phyloP scores from a whole-genome alignment of 768 basidiomycete species.

The Leccinum broughii region DNA sequence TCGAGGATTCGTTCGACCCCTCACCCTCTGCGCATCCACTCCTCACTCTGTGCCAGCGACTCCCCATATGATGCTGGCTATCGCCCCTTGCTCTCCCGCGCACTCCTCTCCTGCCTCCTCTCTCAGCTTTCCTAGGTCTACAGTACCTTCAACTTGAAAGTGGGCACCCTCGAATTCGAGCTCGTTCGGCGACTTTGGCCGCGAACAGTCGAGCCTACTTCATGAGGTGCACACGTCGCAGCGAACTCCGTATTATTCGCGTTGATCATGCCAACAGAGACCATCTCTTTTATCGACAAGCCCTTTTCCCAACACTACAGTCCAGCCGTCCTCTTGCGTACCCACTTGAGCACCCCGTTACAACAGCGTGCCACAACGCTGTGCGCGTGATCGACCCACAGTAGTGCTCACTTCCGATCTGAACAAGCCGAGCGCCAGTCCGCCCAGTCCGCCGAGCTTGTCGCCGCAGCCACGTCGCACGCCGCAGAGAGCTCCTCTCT shows the following conservation, averaged over 20 bases:
- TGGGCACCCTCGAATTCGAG: slow-evolving; percentile 64
- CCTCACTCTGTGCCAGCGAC: not conserved
- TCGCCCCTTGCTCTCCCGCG: slow-evolving; percentile 81
- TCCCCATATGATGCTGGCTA: slow-evolving; percentile 70
- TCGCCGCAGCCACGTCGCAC: too few relatives aligned
- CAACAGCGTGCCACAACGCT: too few relatives aligned
- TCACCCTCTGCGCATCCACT: too few relatives aligned
- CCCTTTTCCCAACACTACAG: slow-evolving; percentile 33
- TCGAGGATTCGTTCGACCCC: slow-evolving; percentile 77
- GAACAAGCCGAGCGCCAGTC: too few relatives aligned
- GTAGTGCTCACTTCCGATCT: too few relatives aligned
- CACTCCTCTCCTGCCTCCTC: slow-evolving; percentile 83
- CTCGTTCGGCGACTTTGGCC: slow-evolving; percentile 68
- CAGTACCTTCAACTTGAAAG: slow-evolving; percentile 64
- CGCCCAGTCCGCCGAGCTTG: too few relatives aligned
- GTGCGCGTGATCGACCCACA: too few relatives aligned
- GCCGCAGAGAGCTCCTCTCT: too few relatives aligned
- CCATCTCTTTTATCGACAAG: slow-evolving; percentile 66
- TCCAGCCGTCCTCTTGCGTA: too few relatives aligned
- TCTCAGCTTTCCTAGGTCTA: slow-evolving; percentile 93
- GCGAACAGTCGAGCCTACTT: slow-evolving; percentile 81
- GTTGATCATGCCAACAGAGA: slow-evolving; percentile 88
- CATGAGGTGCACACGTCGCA: slow-evolving; percentile 84
- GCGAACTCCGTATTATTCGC: slow-evolving; percentile 74
- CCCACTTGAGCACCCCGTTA: too few relatives aligned